Evolutionary conservation across 495 filamentous ascomycete species (phyloP).

Genomic region (Hyaloscypha finlandica): DNA sequence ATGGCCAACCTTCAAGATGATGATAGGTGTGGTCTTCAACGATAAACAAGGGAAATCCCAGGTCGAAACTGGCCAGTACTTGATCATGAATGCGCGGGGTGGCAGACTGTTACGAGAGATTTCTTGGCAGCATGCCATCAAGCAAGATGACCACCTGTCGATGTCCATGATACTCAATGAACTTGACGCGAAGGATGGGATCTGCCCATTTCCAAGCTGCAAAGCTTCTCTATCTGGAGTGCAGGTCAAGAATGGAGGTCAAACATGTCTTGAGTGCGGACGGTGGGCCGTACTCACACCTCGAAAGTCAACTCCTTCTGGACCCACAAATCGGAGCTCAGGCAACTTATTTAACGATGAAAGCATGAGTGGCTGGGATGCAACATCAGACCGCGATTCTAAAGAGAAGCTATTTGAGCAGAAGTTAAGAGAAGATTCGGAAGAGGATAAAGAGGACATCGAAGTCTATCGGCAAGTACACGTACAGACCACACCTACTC

Average conservation of each 20-base stretch:
- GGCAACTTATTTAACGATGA: no score
- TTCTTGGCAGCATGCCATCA: neutral
- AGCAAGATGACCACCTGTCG: neutral
- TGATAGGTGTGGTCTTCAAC: neutral
- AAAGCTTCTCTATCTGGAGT: neutral
- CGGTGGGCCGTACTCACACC: no score
- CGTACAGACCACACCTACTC: no score
- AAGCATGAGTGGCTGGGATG: no score
- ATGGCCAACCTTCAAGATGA: neutral
- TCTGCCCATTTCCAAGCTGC: neutral
- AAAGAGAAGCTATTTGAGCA: no score
- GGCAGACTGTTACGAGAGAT: neutral
- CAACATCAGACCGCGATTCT: no score
- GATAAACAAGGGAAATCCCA: neutral
- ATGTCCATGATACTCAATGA: neutral
- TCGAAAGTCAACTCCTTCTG: no score
- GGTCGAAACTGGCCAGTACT: neutral
- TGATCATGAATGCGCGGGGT: neutral
- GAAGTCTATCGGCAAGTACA: no score
- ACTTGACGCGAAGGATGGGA: neutral
- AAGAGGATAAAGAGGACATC: no score
- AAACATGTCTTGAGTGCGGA: neutral
- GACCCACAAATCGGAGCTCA: no score
- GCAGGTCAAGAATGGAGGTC: slow-evolving; percentile 26
- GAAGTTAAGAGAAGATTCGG: no score